Base-by-base conservation (phyloP, 1,139 yeast species). In the Casaregolazyma suthepensis region DNA sequence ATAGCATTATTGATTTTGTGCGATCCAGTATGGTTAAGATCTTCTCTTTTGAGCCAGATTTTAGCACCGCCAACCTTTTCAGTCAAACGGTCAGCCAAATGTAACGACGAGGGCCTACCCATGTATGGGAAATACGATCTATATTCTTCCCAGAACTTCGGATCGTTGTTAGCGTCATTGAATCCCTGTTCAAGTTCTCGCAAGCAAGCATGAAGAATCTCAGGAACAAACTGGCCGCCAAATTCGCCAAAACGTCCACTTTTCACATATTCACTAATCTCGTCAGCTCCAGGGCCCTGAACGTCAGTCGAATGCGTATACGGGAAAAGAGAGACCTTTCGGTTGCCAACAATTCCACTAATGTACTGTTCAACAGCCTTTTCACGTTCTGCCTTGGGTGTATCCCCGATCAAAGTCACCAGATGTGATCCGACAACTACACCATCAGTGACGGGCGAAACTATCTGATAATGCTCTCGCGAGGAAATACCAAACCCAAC, bases 161-260 rank as follows among this genome's bases (percentile, higher is more conserved):
- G 93, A 70, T 93, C 98, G 40, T 91, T 89, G 59, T 84, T 83
- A 17, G 97, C 96, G 47, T 77, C 79, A 68, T 87, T 91, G 69
- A 91, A 94, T 6, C 90, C 97, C 55, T 70, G 76, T 73, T 93
- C 98, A 56, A 94, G 79, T 72, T 94, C 96, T 57, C 83, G 81
- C 61, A 93, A 78, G 75, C 98, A 93, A 46, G 96, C 81, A 71
- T 91, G 94, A 65, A 93, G 76, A 22, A 96, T 91, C 74, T 93
- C 99, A 46, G 99, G 99, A 38, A 94, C 98, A 67, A 87, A 93
- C 74, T 93, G 99, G 56, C 99, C 99, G 69, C 99, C 99, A 67
- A 89, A 94, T 53, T 84, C 91, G 65, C 99, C 99, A 64, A 91
- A 93, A 60, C 86, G 53, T 48, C 62, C 66, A 19, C 64, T 59